phyloP scores from a whole-genome alignment of 768 basidiomycete species.

The Paxillus rubicundulus region DNA sequence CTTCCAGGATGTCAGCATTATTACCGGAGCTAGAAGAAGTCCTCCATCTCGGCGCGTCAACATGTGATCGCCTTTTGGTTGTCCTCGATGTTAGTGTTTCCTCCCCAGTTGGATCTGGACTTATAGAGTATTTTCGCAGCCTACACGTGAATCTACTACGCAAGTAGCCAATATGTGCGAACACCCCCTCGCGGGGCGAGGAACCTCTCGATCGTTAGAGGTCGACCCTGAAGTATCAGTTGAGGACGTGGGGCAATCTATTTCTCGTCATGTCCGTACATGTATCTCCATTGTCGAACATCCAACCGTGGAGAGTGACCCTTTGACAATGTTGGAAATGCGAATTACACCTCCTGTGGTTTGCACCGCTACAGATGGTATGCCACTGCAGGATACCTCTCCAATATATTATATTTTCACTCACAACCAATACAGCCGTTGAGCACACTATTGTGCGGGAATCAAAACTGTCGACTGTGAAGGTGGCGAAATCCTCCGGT shows the following conservation, averaged over 20 bases:
- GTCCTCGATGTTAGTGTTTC: conserved; percentile 33
- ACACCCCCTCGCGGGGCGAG: not conserved
- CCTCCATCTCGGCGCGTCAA: conserved; percentile 28
- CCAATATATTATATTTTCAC: not conserved
- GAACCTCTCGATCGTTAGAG: not conserved
- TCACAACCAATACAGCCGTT: not conserved
- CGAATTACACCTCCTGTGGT: not conserved
- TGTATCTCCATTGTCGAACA: not conserved
- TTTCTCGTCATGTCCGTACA: conserved; percentile 8
- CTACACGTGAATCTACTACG: not conserved
- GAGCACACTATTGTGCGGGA: not conserved
- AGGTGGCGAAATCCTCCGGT: not conserved
- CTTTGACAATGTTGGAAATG: not conserved
- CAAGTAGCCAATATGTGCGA: not conserved
- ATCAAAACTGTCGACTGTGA: not conserved
- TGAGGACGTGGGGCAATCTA: conserved; percentile 16
- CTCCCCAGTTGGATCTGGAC: not conserved
- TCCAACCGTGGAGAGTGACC: not conserved
- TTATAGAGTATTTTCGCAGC: conserved; percentile 16
- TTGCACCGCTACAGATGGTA: conserved; percentile 3
- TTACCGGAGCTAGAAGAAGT: conserved; percentile 43
- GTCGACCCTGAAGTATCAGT: not conserved
- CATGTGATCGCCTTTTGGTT: conserved; percentile 27
- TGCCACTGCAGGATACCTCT: not conserved
- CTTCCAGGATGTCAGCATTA: conserved; percentile 53